phyloP scores from a whole-genome alignment of 495 filamentous ascomycete species.

The Xylaria curta region DNA sequence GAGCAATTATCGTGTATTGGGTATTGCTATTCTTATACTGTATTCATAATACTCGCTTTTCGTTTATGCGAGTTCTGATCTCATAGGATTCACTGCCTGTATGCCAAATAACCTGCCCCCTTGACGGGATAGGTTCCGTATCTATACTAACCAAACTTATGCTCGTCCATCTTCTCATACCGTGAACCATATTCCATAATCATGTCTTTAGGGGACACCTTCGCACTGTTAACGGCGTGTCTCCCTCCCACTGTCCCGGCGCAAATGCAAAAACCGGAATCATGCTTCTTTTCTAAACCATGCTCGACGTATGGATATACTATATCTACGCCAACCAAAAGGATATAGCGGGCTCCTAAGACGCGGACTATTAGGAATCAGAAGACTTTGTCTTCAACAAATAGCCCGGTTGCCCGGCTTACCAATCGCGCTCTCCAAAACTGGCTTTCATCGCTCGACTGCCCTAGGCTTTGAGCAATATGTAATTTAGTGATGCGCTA shows the following conservation, averaged over 20 bases:
- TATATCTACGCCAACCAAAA: background rate
- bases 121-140: background rate
- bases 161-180: background rate
- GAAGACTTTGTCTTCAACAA: background rate
- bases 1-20: slow-evolving; percentile 21
- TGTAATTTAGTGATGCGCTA: background rate
- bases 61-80: background rate
- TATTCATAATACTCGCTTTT: background rate
- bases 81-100: background rate
- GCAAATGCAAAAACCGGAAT: background rate
- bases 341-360: background rate
- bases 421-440: background rate
- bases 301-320: background rate
- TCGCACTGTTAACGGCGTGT: background rate
- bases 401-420: background rate
- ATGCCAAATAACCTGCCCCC: background rate
- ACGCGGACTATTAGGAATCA: background rate
- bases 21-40: slow-evolving; percentile 10
- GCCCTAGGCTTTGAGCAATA: background rate
- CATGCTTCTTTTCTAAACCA: background rate
- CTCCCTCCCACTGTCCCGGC: background rate
- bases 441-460: background rate
- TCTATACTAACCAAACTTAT: slow-evolving; percentile 2
- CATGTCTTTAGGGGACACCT: background rate
- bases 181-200: slow-evolving; percentile 2